Base-by-base conservation (phyloP, 1,139 yeast species). In the Spathaspora sp. region DNA sequence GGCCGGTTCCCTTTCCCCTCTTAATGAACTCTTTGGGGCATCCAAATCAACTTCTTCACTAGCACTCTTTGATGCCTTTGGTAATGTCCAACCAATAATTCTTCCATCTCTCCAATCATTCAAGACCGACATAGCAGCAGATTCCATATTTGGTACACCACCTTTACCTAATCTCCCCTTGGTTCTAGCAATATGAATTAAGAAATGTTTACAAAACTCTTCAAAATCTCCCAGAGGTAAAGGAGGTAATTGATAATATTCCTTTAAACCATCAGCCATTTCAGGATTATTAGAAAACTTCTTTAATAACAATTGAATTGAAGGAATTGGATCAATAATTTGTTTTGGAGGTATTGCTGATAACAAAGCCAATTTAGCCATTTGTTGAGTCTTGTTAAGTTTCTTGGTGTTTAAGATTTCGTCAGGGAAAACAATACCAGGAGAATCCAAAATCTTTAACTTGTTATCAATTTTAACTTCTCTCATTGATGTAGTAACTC, bases 31-130 rank as follows among this genome's bases (percentile, higher is more conserved):
- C 60, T 73, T 73, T 40, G 78, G 74, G 1, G 62, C 76, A 43
- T 66, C 66, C 39, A 61, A 52, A 47, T 58, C 63, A 33, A 52
- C 56, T 33, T 53, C 57, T 13, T 64, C 64, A 11, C 68, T 58
- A 34, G 55, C 53, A 18, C 53, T 58, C 55, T 77, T 76, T 2
- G 88, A 81, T 8, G 83, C 76, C 55, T 86, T 88, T 41, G 97
- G 96, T 56, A 84, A 67, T 1, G 90, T 83, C 97, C 97, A 93
- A 41, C 98, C 97, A 47, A 85, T 69, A 56, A 93, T 81, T 63
- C 95, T 82, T 48, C 99, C 99, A 67, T 91, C 97, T 70, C 97
- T 84, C 98, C 98, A 95, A 68, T 93, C 99, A 56, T 82, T 89
- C 60, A 95, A 76, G 4, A 93, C 87, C 31, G 89, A 76, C 57